Conservation (phyloP, 2,329 filamentous ascomycete genomes). For the Exophiala calicioides region DNA sequence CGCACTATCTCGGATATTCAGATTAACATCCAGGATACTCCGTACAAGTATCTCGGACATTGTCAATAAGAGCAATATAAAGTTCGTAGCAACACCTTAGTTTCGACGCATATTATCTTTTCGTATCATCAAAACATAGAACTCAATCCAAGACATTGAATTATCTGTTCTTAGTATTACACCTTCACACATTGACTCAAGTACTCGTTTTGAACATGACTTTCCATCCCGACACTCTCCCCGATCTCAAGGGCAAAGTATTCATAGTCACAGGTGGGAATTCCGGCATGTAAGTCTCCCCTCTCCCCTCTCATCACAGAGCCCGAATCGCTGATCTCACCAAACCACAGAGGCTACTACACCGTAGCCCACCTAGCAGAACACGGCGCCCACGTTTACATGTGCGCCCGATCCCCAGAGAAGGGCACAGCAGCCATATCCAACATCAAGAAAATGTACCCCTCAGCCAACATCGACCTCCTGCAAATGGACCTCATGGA, state of each 20-base stretch:
- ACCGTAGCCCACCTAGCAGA: constrained; percentile 46
- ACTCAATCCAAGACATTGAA: neutral
- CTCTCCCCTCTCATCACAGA: constrained; percentile 6
- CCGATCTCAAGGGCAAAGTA: constrained; percentile 43
- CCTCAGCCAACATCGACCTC: constrained; percentile 36
- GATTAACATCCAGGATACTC: neutral
- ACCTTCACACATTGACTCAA: constrained; percentile 5
- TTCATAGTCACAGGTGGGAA: constrained; percentile 48
- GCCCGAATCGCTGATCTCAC: constrained; percentile 3
- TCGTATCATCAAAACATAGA: neutral
- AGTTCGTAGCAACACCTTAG: neutral
- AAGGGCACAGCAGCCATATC: constrained; percentile 38
- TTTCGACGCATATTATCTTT: constrained; percentile 4
- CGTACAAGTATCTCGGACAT: too few relatives aligned
- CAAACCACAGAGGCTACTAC: constrained; percentile 42
- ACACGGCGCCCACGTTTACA: constrained; percentile 48
- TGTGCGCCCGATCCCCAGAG: constrained; percentile 43
- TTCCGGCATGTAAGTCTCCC: constrained; percentile 11
- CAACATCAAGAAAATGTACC: constrained; percentile 36
- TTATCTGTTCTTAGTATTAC: neutral
- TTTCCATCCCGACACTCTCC: constrained; percentile 32
- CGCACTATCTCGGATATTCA: neutral
- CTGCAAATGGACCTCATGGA: constrained; percentile 36
- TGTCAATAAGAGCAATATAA: constrained; percentile 5
- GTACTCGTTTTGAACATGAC: constrained; percentile 3